phyloP scores from a whole-genome alignment of 2,329 filamentous ascomycete species.

The Trichoderma gracile region DNA sequence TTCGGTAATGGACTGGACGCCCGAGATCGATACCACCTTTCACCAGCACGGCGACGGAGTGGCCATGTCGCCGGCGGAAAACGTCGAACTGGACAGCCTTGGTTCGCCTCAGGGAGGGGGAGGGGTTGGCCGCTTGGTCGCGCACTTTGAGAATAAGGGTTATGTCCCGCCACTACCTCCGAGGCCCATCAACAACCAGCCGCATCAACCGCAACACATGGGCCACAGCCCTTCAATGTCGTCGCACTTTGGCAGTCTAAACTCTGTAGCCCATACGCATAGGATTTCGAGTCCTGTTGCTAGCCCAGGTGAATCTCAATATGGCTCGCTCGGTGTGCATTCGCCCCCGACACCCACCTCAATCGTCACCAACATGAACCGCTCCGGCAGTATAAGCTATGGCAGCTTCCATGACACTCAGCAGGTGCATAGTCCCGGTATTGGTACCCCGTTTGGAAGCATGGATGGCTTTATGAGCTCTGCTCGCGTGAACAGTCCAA shows the following conservation, averaged over 20 bases:
- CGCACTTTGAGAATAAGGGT: conserved; percentile 45
- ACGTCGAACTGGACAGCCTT: conserved; percentile 36
- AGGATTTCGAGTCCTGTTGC: conserved; percentile 38
- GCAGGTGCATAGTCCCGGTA: conserved; percentile 34
- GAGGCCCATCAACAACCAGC: conserved; percentile 36
- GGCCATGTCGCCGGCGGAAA: conserved; percentile 27
- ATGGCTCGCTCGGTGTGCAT: conserved; percentile 35
- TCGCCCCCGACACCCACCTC: conserved; percentile 39
- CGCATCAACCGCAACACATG: conserved; percentile 35
- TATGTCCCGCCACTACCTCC: conserved; percentile 42
- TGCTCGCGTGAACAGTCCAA: conserved; percentile 34
- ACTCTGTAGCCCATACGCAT: conserved; percentile 31
- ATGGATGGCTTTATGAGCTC: conserved; percentile 39
- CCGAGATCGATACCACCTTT: conserved; percentile 36
- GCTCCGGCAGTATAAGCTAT: conserved; percentile 36
- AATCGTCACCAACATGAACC: conserved; percentile 32
- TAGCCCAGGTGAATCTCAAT: conserved; percentile 38
- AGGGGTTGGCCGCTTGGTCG: conserved; percentile 42
- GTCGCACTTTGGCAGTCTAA: conserved; percentile 39
- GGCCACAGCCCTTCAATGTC: conserved; percentile 34
- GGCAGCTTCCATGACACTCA: conserved; percentile 38
- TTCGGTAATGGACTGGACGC: conserved; percentile 44
- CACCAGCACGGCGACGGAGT: conserved; percentile 31
- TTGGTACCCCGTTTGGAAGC: conserved; percentile 37
- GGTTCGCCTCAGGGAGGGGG: conserved; percentile 31